Conservation (phyloP, 305 asterid genomes). For the Fraxinus nigra region DNA sequence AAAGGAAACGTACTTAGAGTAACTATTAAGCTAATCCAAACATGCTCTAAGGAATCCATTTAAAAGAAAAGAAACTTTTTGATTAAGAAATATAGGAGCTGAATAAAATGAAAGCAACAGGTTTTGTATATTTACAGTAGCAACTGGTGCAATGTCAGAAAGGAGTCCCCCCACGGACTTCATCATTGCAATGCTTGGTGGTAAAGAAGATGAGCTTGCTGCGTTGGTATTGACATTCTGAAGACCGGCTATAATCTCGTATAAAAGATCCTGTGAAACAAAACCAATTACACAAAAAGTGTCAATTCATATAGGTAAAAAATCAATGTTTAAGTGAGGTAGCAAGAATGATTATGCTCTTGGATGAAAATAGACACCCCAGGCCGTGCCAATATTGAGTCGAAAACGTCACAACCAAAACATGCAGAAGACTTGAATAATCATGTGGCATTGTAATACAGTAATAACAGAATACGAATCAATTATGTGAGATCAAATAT, state of each 20-base stretch:
- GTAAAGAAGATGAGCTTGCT: constrained; percentile 81
- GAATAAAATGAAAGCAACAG: constrained; percentile 9
- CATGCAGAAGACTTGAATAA: neutral
- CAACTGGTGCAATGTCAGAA: constrained; percentile 69
- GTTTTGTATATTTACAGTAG: constrained; percentile 41
- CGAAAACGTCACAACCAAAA: neutral
- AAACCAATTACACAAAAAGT: constrained; percentile 10
- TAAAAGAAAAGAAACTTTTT: neutral
- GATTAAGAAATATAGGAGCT: neutral
- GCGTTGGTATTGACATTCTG: constrained; percentile 70
- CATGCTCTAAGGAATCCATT: neutral
- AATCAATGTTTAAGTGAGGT: neutral
- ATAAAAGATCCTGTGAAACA: constrained; percentile 58
- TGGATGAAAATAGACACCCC: neutral
- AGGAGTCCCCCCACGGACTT: constrained; percentile 77
- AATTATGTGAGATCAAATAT: neutral
- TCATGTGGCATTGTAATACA: neutral
- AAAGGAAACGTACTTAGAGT: neutral
- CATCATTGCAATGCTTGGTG: constrained; percentile 53
- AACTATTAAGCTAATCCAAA: neutral
- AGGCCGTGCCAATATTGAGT: neutral
- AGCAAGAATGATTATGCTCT: neutral
- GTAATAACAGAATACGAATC: neutral
- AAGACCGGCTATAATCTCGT: constrained; percentile 83
- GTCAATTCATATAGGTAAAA: neutral